These are phyloP conservation scores for Rosa hybrid DNA, from an alignment of 331 rosid species.

Conservation along the genomic window DNA sequence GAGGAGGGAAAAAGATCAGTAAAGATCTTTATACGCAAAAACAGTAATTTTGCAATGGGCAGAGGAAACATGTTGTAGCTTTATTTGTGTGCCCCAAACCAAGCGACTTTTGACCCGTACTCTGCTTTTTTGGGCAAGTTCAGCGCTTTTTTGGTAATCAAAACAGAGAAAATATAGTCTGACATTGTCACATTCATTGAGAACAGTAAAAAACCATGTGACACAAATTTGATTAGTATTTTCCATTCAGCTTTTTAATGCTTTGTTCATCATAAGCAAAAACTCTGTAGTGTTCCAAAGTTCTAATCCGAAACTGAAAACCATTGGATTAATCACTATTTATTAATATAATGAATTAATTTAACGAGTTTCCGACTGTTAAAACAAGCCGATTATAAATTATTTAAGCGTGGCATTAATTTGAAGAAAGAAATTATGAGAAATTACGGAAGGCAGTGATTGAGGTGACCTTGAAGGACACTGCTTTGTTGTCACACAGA, in stretches of 20 bases:
- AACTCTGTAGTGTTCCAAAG: background rate
- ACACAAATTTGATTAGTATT: background rate
- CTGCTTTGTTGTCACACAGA: background rate
- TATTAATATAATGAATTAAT: too few species aligned
- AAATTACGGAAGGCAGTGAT: background rate
- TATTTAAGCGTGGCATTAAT: background rate
- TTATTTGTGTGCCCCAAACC: conserved; percentile 7
- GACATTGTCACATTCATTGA: background rate
- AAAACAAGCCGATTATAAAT: background rate
- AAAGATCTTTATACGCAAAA: conserved; percentile 11
- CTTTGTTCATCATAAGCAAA: too few species aligned
- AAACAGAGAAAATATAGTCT: background rate
- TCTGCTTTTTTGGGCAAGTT: conserved; percentile 1
- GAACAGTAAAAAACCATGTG: background rate
- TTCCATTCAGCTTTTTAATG: background rate
- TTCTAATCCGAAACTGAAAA: background rate
- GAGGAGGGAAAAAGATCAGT: conserved; percentile 27
- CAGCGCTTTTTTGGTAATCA: conserved; percentile 2
- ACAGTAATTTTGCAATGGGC: conserved; percentile 12
- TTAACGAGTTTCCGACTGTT: too few species aligned
- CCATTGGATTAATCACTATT: background rate
- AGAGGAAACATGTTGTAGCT: conserved; percentile 27
- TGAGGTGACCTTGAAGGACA: conserved; percentile 25
- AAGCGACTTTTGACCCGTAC: conserved; percentile 3
- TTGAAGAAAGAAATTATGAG: background rate